Conservation (phyloP, 495 filamentous ascomycete species). For the Aspergillus indologenus region DNA sequence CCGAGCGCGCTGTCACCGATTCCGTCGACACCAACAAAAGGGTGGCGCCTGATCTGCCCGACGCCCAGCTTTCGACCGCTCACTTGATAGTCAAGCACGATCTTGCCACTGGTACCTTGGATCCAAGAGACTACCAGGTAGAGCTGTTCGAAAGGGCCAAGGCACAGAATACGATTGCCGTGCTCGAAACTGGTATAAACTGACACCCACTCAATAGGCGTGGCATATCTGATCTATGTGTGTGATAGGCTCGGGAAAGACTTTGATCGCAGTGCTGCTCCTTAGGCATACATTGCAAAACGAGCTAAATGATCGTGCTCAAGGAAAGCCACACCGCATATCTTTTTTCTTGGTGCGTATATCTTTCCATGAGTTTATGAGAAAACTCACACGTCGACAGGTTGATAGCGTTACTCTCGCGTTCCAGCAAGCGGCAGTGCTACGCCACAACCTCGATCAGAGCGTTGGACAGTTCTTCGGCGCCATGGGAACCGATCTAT, state of each 20-base stretch:
- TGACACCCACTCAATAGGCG: background rate
- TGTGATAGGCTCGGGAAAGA: conserved; percentile 82
- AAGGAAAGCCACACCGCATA: conserved; percentile 59
- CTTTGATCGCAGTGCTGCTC: conserved; percentile 86
- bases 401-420: conserved; percentile 87
- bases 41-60: conserved; percentile 12
- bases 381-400: conserved; percentile 32
- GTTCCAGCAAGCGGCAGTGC: conserved; percentile 82
- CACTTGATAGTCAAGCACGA: conserved; percentile 45
- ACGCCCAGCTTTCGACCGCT: conserved; percentile 37
- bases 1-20: conserved; percentile 35
- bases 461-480: conserved; percentile 78
- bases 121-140: conserved; percentile 85
- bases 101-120: conserved; percentile 47
- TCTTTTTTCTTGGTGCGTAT: conserved; percentile 75
- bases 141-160: conserved; percentile 92
- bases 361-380: background rate
- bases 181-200: conserved; percentile 79
- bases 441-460: conserved; percentile 80
- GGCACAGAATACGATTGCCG: conserved; percentile 83
- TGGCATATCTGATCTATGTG: conserved; percentile 4
- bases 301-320: conserved; percentile 68
- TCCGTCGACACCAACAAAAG: conserved; percentile 30
- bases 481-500: conserved; percentile 63
- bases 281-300: conserved; percentile 72